Base-by-base conservation (phyloP, 331 rosid genomes). In the Rhamnella rubrinervis region DNA sequence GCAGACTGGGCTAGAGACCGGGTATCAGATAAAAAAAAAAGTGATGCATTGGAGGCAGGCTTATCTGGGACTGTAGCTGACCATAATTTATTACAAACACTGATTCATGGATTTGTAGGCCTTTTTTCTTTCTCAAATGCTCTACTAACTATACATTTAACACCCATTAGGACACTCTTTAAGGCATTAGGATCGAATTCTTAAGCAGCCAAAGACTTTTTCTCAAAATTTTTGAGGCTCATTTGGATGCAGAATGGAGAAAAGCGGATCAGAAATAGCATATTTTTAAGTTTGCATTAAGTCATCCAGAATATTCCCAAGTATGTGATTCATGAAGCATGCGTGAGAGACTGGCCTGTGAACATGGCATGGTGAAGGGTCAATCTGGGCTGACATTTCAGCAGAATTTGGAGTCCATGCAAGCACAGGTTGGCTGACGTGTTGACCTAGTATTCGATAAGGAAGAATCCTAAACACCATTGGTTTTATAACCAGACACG, bases 401-500 rank as follows among this genome's bases (percentile, higher is more conserved):
- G 44, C 8, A 41, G 61, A 57, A 67, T 37, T 52, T 19, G 18
- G 18, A 76, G 65, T 75, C 77, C 65, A 65, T 63, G 66, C 56
- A 41, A 64, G 65, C 62, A 23, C 25, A 67, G 21, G 46, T 59
- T 26, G 56, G 83, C 59, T 44, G 61, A 84, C 74, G 53, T 85
- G 81, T 77, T 83, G 71, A 68, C 74, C 79, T 39, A 8, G 40
- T 79, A 58, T 81, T 83, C 17, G 97, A 81, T 85, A 86, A 80
- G 84, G 59, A 68, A 68, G 96, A 88, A 91, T 86, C 90, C 25
- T 74, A 65, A 74, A 81, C 70, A 53, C 71, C 61, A 58, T 46
- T 55, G 53, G 51, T 44, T 66, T 78, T 73, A 77, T 35, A 31
- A 63, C 81, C 75, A 72, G 85, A 88, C 84, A 80, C 38, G 60